A percentile compares a stretch with the other conserved stretches of the same genome.
These are phyloP conservation scores for Pinus tabuliformis DNA, from an alignment of 75 land plant genomes.

Conservation along the genomic window DNA sequence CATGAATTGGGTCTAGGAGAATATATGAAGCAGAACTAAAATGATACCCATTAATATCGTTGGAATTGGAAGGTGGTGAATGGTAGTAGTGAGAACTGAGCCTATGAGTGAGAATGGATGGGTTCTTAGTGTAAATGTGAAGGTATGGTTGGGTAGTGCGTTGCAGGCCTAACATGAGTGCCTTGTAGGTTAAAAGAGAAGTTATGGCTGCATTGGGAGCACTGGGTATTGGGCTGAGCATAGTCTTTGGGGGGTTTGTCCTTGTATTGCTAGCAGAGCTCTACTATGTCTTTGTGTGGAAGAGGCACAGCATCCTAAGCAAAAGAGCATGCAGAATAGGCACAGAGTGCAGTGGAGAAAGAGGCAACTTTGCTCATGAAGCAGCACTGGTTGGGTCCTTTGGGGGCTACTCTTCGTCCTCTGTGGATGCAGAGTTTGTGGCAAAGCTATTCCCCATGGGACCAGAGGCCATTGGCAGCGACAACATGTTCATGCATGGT, in stretches of 20 bases:
- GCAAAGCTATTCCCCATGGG: slow-evolving; percentile 15
- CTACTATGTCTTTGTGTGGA: slow-evolving; percentile 18
- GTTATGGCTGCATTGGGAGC: slow-evolving; percentile 16
- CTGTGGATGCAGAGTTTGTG: slow-evolving; percentile 6
- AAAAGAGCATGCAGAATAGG: slow-evolving; percentile 10
- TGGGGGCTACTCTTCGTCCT: slow-evolving; percentile 1
- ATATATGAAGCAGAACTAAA: no score
- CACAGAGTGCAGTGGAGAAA: not conserved
- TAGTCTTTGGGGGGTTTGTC: slow-evolving; percentile 14
- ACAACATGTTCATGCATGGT: not conserved
- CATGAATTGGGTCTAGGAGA: no score
- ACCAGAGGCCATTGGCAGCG: not conserved
- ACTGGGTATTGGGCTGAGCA: slow-evolving; percentile 16
- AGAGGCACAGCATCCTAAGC: slow-evolving; percentile 8
- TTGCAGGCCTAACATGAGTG: no score
- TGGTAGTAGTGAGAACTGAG: no score
- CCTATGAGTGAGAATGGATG: no score
- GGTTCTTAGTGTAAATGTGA: no score
- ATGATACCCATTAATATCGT: no score
- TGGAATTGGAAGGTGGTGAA: no score
- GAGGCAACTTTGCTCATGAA: slow-evolving; percentile 5
- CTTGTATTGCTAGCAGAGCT: slow-evolving; percentile 15
- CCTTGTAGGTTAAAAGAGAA: no score
- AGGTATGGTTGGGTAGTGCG: no score
- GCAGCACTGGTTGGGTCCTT: slow-evolving; percentile 7